phyloP scores from a whole-genome alignment of 225 moss, liverwort and hornwort species.

The Polytrichum commune region DNA sequence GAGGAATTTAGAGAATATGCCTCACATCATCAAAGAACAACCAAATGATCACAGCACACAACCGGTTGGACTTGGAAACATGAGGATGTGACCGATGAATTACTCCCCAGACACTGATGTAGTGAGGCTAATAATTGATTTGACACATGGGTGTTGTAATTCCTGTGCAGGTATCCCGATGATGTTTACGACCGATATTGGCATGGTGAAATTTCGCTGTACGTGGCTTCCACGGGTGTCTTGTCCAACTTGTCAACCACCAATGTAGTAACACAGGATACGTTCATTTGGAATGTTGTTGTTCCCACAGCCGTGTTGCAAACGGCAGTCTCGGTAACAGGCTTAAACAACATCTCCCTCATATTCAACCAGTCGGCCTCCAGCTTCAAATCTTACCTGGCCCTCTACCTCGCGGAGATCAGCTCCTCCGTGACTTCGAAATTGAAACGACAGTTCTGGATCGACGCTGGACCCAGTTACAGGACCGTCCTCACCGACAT shows the following conservation, averaged over 20 bases:
- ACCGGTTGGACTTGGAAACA: too few species aligned
- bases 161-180: slow-evolving; percentile 24
- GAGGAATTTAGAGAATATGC: too few species aligned
- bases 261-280: neutral
- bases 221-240: neutral
- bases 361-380: too few species aligned
- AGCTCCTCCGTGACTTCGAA: neutral
- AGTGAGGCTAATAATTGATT: neutral
- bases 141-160: slow-evolving; percentile 7
- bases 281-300: neutral
- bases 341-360: too few species aligned
- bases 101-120: too few species aligned
- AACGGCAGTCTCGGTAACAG: neutral
- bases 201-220: slow-evolving; percentile 12
- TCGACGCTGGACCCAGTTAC: neutral
- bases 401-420: slow-evolving; percentile 29
- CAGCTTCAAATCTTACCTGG: neutral
- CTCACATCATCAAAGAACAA: too few species aligned
- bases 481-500: rapidly evolving
- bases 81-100: too few species aligned
- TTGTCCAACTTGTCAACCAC: neutral
- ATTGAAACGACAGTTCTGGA: slow-evolving; percentile 4
- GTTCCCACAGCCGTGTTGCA: neutral
- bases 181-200: slow-evolving; percentile 27
- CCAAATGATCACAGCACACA: too few species aligned